A percentile compares a stretch with the other conserved stretches of the same genome.
Evolutionary conservation across 1,139 yeast genomes (phyloP).

Genomic region (Chernovozyma sophiae-reginae): DNA sequence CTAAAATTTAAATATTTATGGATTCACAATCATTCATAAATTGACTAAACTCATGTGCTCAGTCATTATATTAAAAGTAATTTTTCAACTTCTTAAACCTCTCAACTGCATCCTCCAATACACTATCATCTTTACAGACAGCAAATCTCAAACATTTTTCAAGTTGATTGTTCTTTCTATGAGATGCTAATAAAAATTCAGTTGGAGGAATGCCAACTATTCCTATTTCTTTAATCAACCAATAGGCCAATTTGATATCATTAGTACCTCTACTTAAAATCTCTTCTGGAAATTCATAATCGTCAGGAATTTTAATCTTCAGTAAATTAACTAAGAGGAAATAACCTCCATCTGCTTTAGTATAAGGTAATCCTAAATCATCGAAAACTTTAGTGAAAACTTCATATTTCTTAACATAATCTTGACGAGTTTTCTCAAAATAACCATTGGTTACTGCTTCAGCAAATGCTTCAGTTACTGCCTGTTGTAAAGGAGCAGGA

Average conservation of each 20-base stretch:
- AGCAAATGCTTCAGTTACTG: conserved; percentile 72
- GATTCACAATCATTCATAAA: no score
- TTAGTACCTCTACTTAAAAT: conserved; percentile 61
- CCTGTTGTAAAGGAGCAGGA: conserved; percentile 94
- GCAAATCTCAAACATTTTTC: conserved; percentile 90
- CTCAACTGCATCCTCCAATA: conserved; percentile 75
- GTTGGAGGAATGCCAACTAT: conserved; percentile 97
- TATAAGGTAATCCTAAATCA: conserved; percentile 82
- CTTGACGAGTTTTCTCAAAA: conserved; percentile 62
- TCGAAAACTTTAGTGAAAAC: conserved; percentile 76
- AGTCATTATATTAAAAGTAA: no score
- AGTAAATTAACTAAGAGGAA: conserved; percentile 84
- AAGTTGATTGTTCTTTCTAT: conserved; percentile 67
- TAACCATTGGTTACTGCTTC: conserved; percentile 60
- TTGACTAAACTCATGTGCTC: no score
- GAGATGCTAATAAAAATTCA: conserved; percentile 64
- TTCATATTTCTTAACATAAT: conserved; percentile 66
- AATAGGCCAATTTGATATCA: conserved; percentile 85
- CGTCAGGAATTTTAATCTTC: conserved; percentile 72
- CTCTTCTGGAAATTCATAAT: conserved; percentile 67
- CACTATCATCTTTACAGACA: conserved; percentile 84
- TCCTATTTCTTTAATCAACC: conserved; percentile 90
- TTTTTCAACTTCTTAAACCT: conserved; percentile 68
- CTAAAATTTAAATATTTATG: no score
- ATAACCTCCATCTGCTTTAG: conserved; percentile 89